Evolutionary conservation across 2,329 filamentous ascomycete species (phyloP), one percentile per base, ranked within the genome.

Genomic region (Exophiala sideris): DNA sequence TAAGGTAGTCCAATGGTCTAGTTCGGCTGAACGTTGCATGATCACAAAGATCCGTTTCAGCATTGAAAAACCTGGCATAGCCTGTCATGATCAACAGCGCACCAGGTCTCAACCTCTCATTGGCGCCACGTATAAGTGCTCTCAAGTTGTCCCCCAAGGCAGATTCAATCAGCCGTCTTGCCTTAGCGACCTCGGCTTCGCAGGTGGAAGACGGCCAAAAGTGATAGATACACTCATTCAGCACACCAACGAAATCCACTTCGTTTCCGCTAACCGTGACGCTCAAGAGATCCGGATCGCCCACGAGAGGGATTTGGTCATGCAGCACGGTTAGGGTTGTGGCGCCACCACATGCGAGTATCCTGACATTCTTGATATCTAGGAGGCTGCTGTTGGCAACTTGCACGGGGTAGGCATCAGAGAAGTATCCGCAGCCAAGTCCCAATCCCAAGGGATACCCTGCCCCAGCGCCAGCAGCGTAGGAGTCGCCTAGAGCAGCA

Each of bases 241-340:
- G 59, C 12, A 67, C 51, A 24, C 56, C 52, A 24, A 64, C 64
- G 58, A 67, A 67, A 32, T 61, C 55, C 34, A 63, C 59, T 50
- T 66, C 64, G 52, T 67, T 67, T 3, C 65, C 65, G 18, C 64
- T 63, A 21, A 65, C 60, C 11, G 65, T 64, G 11, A 67, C 45
- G 7, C 59, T 66, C 3, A 62, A 58, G 20, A 67, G 38, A 29
- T 64, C 64, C 20, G 55, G 51, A 10, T 58, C 44, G n/a, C 45
- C 50, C 14, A 62, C 48, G 18, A 52, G 54, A 9, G 46, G 51
- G 7, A 62, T 53, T 45, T 62, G 59, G 8, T 59, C 46, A n/a
- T 45, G 45, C 47, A 65, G 56, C 14, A 66, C 60, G 24, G 32
- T 53, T 5, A 16, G 38, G 16, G 50, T 63, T 7, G 57, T 59